Percentiles rank a stretch among this genome's conserved stretches.
Evolutionary conservation across 306 rosid species (phyloP).

Genomic region (Acmispon strigosus): DNA sequence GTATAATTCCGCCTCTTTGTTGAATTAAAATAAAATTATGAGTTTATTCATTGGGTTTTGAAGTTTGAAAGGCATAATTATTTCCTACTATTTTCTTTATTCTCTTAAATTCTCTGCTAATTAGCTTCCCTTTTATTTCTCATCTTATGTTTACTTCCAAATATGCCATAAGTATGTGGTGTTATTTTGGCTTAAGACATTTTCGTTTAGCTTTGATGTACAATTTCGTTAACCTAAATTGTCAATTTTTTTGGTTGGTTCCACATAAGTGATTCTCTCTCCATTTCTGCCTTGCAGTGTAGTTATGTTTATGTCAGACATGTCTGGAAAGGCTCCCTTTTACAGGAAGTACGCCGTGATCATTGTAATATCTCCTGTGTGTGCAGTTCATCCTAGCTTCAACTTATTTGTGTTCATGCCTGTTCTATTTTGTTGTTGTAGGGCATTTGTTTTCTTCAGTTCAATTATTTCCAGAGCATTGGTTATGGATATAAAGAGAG

Average conservation of each 20-base stretch:
- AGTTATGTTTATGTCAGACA: slow-evolving; percentile 82
- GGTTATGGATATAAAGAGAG: slow-evolving; percentile 70
- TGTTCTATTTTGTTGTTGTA: slow-evolving; percentile 35
- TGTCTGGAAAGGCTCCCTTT: slow-evolving; percentile 83
- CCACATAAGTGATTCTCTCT: slow-evolving; percentile 27
- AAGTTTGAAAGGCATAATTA: not conserved
- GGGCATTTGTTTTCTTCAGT: slow-evolving; percentile 97
- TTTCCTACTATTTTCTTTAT: not conserved
- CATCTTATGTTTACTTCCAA: not conserved
- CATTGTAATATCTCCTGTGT: slow-evolving; percentile 8
- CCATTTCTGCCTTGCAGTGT: slow-evolving; percentile 56
- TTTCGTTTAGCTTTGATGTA: slow-evolving; percentile 17
- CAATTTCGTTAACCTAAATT: not conserved
- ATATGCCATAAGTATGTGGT: not conserved
- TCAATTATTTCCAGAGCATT: slow-evolving; percentile 72
- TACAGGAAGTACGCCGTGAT: slow-evolving; percentile 76
- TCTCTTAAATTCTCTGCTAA: not conserved
- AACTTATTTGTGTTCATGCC: slow-evolving; percentile 12
- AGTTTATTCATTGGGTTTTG: not conserved
- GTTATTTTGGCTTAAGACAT: not conserved
- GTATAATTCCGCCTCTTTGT: not conserved
- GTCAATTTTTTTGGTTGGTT: not conserved
- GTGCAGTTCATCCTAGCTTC: slow-evolving; percentile 1
- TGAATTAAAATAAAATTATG: not conserved
- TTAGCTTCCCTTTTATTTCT: not conserved